Evolutionary conservation across 1,284 basidiomycete species (phyloP), one percentile per base, ranked within the genome.

Genomic region (Takashimella koratensis): DNA sequence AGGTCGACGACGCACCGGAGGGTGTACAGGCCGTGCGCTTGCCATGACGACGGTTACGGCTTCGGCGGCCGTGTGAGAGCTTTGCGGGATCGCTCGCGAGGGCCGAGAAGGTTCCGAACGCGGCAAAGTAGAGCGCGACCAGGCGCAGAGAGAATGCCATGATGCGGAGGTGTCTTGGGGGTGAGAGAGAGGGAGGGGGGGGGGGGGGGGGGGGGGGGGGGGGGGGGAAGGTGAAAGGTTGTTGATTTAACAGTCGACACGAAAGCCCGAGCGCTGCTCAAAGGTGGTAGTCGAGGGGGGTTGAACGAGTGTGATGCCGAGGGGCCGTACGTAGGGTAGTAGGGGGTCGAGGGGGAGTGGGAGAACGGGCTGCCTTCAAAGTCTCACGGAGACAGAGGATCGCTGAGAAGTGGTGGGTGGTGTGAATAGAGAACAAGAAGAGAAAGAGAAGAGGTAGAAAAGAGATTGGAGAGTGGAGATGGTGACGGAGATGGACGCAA

Each of bases 121-220:
- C 16, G 24, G 45, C 21, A 21, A n/a, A 46, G 11, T 20, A 26
- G 24, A 25, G 19, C 21, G 26, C 23, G 16, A 46, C 16, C 19
- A 16, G 45, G 26, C 45, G 45, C 24, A 6, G 13, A 10, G 45
- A 52, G 39, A 25, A 25, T 45, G 46, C 22, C 30, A 45, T 45
- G 3, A 22, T 21, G 16, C 19, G 45, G 23, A 39, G 44, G 6
- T 23, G 44, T 43, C 10, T 43, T 24, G 40, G 25, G 24, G 41
- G 42, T 21, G 41, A n/a, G n/a, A 20, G 26, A 25, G 43, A 44
- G 25, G 16, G 22, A 20, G 27, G 12, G 16, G n/a, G 19, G 19
- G 26, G 21, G 43, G 11, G 23, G 20, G 44, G 30, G 23, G 26
- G 11, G 24, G 4, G 30, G 30, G 30, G 16, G 8, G 30, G 30